Percentiles rank a stretch among this genome's conserved stretches.
Conservation (phyloP, 768 basidiomycete species). For the Coprinopsis cinerea region DNA sequence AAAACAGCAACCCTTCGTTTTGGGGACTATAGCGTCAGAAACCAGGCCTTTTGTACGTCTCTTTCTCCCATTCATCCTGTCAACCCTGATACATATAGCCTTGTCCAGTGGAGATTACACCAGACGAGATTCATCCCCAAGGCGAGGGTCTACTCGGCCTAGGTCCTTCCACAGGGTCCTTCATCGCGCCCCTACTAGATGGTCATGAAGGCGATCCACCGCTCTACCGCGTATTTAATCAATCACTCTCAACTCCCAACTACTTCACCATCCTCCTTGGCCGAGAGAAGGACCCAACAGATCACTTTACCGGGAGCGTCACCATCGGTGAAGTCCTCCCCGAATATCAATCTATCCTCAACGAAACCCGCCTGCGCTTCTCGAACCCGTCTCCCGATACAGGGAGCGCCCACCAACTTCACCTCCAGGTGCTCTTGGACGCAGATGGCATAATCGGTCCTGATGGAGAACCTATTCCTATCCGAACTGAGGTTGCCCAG, state of each 20-base stretch:
- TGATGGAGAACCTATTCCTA: constrained; percentile 42
- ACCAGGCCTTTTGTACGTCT: constrained; percentile 45
- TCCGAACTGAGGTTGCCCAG: constrained; percentile 40
- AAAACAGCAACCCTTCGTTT: constrained; percentile 39
- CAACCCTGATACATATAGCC: background rate
- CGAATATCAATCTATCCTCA: constrained; percentile 41
- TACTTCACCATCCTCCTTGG: constrained; percentile 60
- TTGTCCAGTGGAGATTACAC: constrained; percentile 34
- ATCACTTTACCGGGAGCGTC: constrained; percentile 52
- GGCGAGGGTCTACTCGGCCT: constrained; percentile 41
- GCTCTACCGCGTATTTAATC: constrained; percentile 59
- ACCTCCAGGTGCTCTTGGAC: constrained; percentile 64
- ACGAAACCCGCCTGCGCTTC: constrained; percentile 48
- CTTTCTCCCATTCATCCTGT: background rate
- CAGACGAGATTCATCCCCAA: constrained; percentile 22
- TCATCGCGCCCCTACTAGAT: constrained; percentile 30
- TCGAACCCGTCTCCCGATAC: constrained; percentile 19
- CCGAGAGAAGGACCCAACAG: constrained; percentile 47
- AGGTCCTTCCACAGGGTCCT: constrained; percentile 56
- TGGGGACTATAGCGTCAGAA: constrained; percentile 34
- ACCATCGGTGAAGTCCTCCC: constrained; percentile 55
- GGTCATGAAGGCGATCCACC: constrained; percentile 42
- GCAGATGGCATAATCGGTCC: constrained; percentile 57
- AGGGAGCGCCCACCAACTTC: constrained; percentile 41
- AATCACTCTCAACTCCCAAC: constrained; percentile 53